These are phyloP conservation scores for Colletotrichum truncatum DNA, from an alignment of 2,329 filamentous ascomycete species.

Conservation along the genomic window DNA sequence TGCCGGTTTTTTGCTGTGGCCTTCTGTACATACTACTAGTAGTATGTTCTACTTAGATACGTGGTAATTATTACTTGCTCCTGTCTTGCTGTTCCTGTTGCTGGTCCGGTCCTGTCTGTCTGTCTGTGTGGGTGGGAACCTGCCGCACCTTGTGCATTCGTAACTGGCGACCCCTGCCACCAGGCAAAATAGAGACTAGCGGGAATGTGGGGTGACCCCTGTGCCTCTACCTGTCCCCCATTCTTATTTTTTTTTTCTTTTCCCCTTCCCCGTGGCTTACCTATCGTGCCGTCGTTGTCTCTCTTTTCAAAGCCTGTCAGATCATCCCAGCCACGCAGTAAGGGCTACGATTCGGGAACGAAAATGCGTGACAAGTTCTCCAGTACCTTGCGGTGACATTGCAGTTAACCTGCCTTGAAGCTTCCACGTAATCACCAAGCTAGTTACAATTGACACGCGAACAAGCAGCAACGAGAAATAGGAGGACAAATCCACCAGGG, in stretches of 20 bases:
- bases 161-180: slow-evolving; percentile 13
- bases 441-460: no score
- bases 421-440: no score
- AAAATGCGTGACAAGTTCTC: not conserved
- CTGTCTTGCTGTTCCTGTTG: not conserved
- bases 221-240: not conserved
- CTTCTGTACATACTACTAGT: no score
- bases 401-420: no score
- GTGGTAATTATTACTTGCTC: no score
- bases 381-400: no score
- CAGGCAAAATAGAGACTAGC: slow-evolving; percentile 8
- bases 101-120: no score
- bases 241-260: slow-evolving; percentile 11
- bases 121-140: not conserved
- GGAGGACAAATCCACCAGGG: not conserved
- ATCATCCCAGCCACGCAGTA: no score
- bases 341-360: not conserved
- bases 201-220: slow-evolving; percentile 5
- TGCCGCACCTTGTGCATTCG: slow-evolving; percentile 1
- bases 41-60: no score
- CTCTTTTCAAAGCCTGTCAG: not conserved
- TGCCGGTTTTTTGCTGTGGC: not conserved
- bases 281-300: not conserved
- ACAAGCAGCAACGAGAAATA: not conserved
- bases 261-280: not conserved